phyloP scores from a whole-genome alignment of 306 rosid species.

The Luffa acutangula region DNA sequence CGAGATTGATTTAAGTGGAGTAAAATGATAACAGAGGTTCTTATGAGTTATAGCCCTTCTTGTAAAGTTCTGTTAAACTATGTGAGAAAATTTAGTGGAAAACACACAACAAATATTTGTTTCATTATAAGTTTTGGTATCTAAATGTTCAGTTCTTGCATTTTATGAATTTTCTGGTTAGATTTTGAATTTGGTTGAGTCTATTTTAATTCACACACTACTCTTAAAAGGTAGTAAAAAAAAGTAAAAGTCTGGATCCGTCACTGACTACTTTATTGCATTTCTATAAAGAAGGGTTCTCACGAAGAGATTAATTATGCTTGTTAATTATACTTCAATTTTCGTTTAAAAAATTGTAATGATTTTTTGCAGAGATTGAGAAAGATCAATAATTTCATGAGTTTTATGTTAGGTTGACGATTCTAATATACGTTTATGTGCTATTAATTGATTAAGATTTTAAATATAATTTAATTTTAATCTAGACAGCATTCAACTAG shows the following conservation, averaged over 20 bases:
- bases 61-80: neutral
- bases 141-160: neutral
- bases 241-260: too few relatives aligned
- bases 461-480: too few relatives aligned
- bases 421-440: too few relatives aligned
- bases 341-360: neutral
- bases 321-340: neutral
- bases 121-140: neutral
- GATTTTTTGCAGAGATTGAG: too few relatives aligned
- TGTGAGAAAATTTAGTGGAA: too few relatives aligned
- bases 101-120: too few relatives aligned
- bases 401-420: neutral
- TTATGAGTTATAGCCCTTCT: neutral
- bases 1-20: neutral
- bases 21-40: neutral
- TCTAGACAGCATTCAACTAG: neutral
- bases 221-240: too few relatives aligned
- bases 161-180: too few relatives aligned
- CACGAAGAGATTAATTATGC: constrained; percentile 17
- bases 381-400: neutral
- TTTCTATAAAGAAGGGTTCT: constrained; percentile 19
- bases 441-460: too few relatives aligned
- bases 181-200: too few relatives aligned
- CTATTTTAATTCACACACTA: too few relatives aligned
- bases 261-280: neutral